A percentile compares a stretch with the other conserved stretches of the same genome.
Evolutionary conservation across 352 stramenopile species (phyloP).

Genomic region (Phytophthora idaei): DNA sequence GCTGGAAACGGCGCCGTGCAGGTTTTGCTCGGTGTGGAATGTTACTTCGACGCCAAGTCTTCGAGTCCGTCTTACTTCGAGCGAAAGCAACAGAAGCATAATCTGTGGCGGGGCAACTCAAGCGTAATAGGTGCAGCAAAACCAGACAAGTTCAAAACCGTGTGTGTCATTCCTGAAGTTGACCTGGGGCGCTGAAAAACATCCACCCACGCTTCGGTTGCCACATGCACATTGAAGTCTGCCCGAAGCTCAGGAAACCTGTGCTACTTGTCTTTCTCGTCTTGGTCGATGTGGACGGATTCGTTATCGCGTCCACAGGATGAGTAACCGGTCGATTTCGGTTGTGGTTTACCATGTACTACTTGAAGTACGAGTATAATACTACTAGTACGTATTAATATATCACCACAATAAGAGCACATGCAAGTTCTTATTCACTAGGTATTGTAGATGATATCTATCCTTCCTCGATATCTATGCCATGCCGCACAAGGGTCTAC

Average conservation of each 20-base stretch:
- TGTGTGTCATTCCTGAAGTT: slow-evolving; percentile 8
- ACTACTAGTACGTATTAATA: too few species aligned
- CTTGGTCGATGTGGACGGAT: too few species aligned
- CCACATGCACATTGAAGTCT: neutral
- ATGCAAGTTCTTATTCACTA: slow-evolving; percentile 17
- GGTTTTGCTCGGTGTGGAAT: slow-evolving; percentile 6
- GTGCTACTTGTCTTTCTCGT: neutral
- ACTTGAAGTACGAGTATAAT: too few species aligned
- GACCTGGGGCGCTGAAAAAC: neutral
- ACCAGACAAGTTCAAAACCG: slow-evolving; percentile 14
- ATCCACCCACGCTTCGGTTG: too few species aligned
- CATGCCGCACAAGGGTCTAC: neutral
- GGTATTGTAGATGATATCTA: slow-evolving; percentile 9
- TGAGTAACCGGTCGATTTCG: neutral
- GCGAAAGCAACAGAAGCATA: too few species aligned
- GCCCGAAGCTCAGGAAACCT: neutral
- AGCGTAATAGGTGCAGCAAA: slow-evolving; percentile 3
- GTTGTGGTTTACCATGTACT: neutral
- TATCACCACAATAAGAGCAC: neutral
- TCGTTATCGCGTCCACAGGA: neutral
- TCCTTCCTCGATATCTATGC: slow-evolving; percentile 14
- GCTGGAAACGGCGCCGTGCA: slow-evolving; percentile 4
- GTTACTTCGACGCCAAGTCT: slow-evolving; percentile 16
- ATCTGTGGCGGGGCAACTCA: too few species aligned
- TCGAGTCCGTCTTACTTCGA: too few species aligned